These are phyloP conservation scores for Psilocybe cubensis DNA, from an alignment of 768 basidiomycete genomes.

Conservation along the genomic window DNA sequence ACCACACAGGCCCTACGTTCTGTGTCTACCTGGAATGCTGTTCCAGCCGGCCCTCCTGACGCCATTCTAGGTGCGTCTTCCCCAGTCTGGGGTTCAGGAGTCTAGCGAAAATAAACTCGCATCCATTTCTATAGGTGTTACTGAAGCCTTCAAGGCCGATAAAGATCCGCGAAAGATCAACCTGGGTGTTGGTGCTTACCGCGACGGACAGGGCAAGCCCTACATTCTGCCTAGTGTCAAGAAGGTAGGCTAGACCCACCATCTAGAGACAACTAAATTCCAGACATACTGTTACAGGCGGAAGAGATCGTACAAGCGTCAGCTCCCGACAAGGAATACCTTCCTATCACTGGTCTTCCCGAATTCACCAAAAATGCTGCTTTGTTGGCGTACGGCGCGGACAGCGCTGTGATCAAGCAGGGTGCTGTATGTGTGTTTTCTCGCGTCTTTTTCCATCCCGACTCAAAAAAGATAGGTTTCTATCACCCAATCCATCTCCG, in stretches of 20 bases:
- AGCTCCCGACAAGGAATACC: conserved; percentile 91
- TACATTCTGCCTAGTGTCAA: conserved; percentile 90
- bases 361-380: conserved; percentile 87
- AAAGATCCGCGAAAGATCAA: conserved; percentile 93
- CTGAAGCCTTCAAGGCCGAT: conserved; percentile 97
- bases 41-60: conserved; percentile 89
- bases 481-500: conserved; percentile 93
- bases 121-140: conserved; percentile 60
- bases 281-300: conserved; percentile 48
- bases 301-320: conserved; percentile 71
- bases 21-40: conserved; percentile 79
- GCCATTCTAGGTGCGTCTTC: conserved; percentile 80
- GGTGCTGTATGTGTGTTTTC: conserved; percentile 60
- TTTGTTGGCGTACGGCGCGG: conserved; percentile 88
- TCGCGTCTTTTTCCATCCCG: conserved; percentile 5
- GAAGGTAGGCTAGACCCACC: conserved; percentile 53
- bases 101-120: conserved; percentile 4
- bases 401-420: conserved; percentile 71
- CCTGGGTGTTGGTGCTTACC: conserved; percentile 95
- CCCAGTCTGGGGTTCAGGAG: conserved; percentile 6
- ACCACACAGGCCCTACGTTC: conserved; percentile 42
- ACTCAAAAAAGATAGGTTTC: conserved; percentile 57
- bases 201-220: conserved; percentile 93
- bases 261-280: conserved; percentile 5
- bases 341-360: conserved; percentile 90